Evolutionary conservation across 1,284 basidiomycete species (phyloP), one percentile per base, ranked within the genome.

Genomic region (Malassezia slooffiae): DNA sequence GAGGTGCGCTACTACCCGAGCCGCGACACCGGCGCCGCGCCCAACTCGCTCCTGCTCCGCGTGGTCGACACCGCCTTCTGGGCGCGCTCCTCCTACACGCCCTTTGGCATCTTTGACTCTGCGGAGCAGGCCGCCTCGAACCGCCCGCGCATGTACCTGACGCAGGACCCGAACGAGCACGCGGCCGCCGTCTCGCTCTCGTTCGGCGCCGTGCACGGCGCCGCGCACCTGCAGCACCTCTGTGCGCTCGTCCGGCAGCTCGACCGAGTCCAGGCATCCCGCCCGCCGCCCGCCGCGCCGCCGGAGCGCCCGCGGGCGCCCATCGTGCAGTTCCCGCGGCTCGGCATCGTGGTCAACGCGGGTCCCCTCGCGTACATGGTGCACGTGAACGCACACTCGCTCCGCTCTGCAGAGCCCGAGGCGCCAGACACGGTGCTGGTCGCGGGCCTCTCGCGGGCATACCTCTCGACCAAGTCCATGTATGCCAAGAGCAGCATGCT

Each of bases 151-250:
- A 34, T 45, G 11, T 57, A 55, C 28, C 50, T 67, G 20, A 32
- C 35, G 0, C 41, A 50, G 15, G 65, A 68, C 35, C 60, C 62
- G 3, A 68, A 68, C 41, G 65, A 68, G 45, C 54, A 64, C 13
- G 52, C 42, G 9, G 32, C 47, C 15, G 38, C 52, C 3, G 28
- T 53, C 33, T 57, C 61, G 30, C 37, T 53, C n/a, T 27, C 43
- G 5, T 16, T 68, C 13, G 55, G 40, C 3, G 43, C 48, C 4
- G 32, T 68, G 8, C 44, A 51, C 15, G 50, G 55, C 11, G 51
- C 58, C 27, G 44, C 52, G 4, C 32, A 38, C 16, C 28, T 54
- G 30, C 17, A 38, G 8, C 44, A 52, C 23, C 28, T 56, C 22
- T 32, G 50, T 8, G 49, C 54, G 7, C 34, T 63, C 16, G 9